Evolutionary conservation across 345 rosid genomes (phyloP), one percentile per base, ranked within the genome.

Genomic region (Abelmoschus esculentus): DNA sequence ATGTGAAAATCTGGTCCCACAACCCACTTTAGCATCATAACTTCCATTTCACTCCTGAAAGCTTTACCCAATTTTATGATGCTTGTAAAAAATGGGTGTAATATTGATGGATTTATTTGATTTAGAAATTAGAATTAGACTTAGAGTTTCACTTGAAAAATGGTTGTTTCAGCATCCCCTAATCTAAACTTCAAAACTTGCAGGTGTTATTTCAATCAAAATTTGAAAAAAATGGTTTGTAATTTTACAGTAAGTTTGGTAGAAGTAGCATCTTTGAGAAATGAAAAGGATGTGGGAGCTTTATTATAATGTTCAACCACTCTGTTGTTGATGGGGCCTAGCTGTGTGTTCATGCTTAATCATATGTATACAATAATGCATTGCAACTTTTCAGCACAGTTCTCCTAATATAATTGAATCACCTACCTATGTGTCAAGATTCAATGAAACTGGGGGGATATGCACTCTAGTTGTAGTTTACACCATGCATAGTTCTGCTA

Each of bases 291-390:
- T 46, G 69, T 15, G 40, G 13, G 5, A 55, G 5, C 61, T 57
- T 57, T 57, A 57, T 57, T 46, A 46, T 65, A 32, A 63, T 19
- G 67, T 18, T 19, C 32, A 5, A 19, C 11, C 14, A 64, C 68
- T 42, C 22, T 47, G 8, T 19, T 47, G 8, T 22, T 46, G 12
- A 47, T 47, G 69, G 8, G 7, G 14, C 38, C 36, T 26, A 15
- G 55, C 55, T 44, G 36, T 28, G 36, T 57, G n/a, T 28, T 47
- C 57, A 66, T 28, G 67, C 53, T 63, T 63, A 42, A 63, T 63
- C 22, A 42, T 63, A 22, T 12, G 19, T 49, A 49, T 15, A 49
- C 46, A 63, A 66, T 66, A 49, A 26, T 49, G 26, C 15, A 18
- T 49, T 15, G 1, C 14, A 38, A 47, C 57, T 66, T 66, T 66